These are phyloP conservation scores for Papilionanthe hybrid DNA, from an alignment of 116 monocot genomes.

Conservation along the genomic window DNA sequence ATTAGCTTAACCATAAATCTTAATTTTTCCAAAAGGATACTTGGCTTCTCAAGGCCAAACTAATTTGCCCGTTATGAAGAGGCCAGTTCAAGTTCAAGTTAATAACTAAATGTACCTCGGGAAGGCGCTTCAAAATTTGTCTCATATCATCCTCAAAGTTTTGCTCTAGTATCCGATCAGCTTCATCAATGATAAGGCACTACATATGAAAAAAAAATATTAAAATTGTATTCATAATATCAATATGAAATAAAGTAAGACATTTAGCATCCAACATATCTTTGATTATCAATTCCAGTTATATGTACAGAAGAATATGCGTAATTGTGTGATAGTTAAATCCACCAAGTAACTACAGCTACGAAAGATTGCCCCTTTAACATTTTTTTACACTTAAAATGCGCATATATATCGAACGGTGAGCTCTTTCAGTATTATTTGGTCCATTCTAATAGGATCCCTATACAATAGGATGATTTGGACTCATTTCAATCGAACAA, in stretches of 20 bases:
- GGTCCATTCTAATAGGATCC: neutral
- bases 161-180: conserved; percentile 82
- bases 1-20: neutral
- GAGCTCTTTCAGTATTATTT: neutral
- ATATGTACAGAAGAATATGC: neutral
- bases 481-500: neutral
- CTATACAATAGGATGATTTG: neutral
- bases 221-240: neutral
- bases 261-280: neutral
- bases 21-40: neutral
- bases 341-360: neutral
- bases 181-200: conserved; percentile 99
- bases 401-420: neutral
- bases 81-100: neutral
- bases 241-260: neutral
- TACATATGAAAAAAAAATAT: conserved; percentile 16
- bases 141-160: conserved; percentile 99
- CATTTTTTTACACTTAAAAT: neutral
- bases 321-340: neutral
- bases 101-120: conserved; percentile 43
- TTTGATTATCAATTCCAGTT: neutral
- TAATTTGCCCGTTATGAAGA: neutral
- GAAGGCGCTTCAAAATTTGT: conserved; percentile 78
- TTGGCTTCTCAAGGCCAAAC: neutral
- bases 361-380: neutral